Conservation (phyloP, 371 early-diverging fungal genomes). For the Funneliformis caledonium region DNA sequence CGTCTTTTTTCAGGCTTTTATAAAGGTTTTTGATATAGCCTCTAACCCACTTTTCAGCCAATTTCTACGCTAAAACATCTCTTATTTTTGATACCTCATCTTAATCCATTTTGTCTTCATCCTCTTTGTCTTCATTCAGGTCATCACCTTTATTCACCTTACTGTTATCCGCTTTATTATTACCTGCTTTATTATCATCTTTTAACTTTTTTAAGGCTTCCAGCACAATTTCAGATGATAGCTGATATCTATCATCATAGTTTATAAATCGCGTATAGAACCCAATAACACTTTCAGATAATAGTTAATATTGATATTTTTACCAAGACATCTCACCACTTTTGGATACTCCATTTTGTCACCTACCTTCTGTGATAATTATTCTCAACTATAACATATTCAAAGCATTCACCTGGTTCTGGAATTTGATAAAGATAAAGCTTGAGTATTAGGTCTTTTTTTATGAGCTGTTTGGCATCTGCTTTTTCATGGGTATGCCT, state of each 20-base stretch:
- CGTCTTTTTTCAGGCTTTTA: constrained; percentile 8
- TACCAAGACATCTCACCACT: neutral
- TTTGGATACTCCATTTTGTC: constrained; percentile 26
- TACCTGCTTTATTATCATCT: neutral
- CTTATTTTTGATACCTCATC: constrained; percentile 20
- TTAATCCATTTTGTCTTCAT: neutral
- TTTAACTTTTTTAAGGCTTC: constrained; percentile 5
- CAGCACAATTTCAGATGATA: neutral
- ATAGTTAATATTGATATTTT: constrained; percentile 7
- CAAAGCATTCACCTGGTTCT: constrained; percentile 19
- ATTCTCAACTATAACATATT: constrained; percentile 16
- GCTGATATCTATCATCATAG: neutral
- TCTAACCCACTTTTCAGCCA: constrained; percentile 21
- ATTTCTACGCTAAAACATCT: constrained; percentile 23
- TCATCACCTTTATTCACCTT: neutral
- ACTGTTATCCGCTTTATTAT: neutral
- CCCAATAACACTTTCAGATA: neutral
- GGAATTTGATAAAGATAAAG: constrained; percentile 23
- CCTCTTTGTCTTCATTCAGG: neutral
- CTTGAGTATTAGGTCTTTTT: constrained; percentile 8
- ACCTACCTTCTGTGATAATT: constrained; percentile 8
- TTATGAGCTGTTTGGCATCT: neutral
- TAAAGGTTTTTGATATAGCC: constrained; percentile 23
- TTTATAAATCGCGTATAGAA: constrained; percentile 28
- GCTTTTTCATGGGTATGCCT: constrained; percentile 6